These are phyloP conservation scores for Aristolochia californica DNA, from an alignment of 164 flowering plant species.

Conservation along the genomic window DNA sequence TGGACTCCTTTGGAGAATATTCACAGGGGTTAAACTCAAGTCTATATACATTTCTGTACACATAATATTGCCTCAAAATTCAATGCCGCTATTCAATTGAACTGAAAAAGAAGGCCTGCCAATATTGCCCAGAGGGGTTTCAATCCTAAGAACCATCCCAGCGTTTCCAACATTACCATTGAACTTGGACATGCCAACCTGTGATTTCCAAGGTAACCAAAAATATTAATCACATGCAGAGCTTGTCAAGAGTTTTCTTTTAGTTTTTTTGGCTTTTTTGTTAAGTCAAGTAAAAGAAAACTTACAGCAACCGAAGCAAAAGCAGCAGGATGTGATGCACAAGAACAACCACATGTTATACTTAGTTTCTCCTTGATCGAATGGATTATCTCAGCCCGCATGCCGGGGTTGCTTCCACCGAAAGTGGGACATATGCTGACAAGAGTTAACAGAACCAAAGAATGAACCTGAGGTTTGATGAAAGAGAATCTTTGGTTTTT, in stretches of 20 bases:
- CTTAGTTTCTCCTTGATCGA: slow-evolving; percentile 67
- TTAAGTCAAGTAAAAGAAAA: background rate
- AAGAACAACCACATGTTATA: slow-evolving; percentile 67
- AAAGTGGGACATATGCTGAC: slow-evolving; percentile 73
- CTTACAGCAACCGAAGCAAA: slow-evolving; percentile 84
- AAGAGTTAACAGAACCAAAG: slow-evolving; percentile 3
- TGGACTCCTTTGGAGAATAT: too few species aligned
- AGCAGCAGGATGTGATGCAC: slow-evolving; percentile 54
- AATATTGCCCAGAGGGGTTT: slow-evolving; percentile 51
- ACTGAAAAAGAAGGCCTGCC: slow-evolving; percentile 68
- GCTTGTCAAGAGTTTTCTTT: background rate
- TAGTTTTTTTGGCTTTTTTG: background rate
- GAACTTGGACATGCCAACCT: slow-evolving; percentile 96
- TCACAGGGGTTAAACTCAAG: too few species aligned
- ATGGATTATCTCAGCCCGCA: slow-evolving; percentile 72
- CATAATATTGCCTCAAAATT: slow-evolving; percentile 40
- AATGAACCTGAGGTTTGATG: background rate
- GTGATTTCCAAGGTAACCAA: slow-evolving; percentile 7
- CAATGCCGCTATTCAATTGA: slow-evolving; percentile 76
- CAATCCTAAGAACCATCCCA: slow-evolving; percentile 64
- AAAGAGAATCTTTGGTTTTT: too few species aligned
- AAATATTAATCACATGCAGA: too few species aligned
- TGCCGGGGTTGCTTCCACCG: slow-evolving; percentile 96
- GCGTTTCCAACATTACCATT: slow-evolving; percentile 87
- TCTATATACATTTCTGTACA: slow-evolving; percentile 1